phyloP scores from a whole-genome alignment of 106 monocot species.

The Phalaenopsis aphrodite region DNA sequence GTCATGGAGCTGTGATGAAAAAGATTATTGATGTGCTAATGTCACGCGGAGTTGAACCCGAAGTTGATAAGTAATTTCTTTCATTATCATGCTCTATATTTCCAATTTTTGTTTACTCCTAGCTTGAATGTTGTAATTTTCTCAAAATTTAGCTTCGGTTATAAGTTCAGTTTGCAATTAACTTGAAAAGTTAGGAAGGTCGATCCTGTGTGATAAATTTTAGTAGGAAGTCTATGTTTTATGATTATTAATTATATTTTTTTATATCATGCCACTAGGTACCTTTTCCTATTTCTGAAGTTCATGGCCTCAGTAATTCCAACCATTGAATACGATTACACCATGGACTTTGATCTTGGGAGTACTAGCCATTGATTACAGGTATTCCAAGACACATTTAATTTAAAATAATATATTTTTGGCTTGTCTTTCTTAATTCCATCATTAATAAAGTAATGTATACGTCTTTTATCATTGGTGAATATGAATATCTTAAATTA shows the following conservation, averaged over 20 bases:
- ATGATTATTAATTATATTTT: neutral
- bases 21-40: conserved; percentile 96
- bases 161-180: neutral
- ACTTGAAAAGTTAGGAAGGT: neutral
- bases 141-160: neutral
- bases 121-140: neutral
- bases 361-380: conserved; percentile 53
- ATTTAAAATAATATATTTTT: neutral
- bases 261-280: conserved; percentile 33
- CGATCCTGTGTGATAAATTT: neutral
- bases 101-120: neutral
- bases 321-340: conserved; percentile 97
- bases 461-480: neutral
- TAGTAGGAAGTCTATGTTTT: neutral
- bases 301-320: conserved; percentile 97
- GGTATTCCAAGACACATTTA: conserved; percentile 21
- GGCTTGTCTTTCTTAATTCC: neutral
- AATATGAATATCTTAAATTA: neutral
- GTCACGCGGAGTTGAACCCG: conserved; percentile 89
- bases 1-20: conserved; percentile 97
- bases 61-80: conserved; percentile 88
- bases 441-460: neutral
- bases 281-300: conserved; percentile 95
- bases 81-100: neutral
- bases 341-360: conserved; percentile 98